phyloP scores from a whole-genome alignment of 2,329 filamentous ascomycete species.

The Trichophyton schoenleinii region DNA sequence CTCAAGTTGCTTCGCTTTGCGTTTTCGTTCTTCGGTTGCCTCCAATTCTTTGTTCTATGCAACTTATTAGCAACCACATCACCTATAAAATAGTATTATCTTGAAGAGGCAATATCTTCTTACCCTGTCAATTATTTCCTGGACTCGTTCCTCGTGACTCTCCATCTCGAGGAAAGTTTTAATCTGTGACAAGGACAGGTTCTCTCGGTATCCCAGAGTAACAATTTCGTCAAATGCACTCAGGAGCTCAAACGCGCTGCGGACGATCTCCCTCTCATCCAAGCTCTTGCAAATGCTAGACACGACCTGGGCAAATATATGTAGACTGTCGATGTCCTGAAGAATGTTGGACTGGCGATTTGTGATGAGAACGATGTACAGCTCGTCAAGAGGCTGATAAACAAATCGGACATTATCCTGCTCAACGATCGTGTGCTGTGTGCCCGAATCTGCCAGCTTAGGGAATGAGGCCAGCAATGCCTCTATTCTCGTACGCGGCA shows the following conservation, averaged over 20 bases:
- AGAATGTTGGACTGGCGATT: constrained; percentile 99
- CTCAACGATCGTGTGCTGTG: constrained; percentile 95
- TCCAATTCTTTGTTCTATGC: constrained; percentile 91
- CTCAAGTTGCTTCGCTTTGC: constrained; percentile 96
- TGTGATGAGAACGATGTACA: constrained; percentile 99
- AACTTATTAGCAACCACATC: constrained; percentile 16
- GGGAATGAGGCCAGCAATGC: constrained; percentile 93
- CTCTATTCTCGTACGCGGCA: constrained; percentile 92
- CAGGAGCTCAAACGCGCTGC: constrained; percentile 90
- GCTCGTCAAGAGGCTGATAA: constrained; percentile 95
- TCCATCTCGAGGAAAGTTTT: constrained; percentile 99
- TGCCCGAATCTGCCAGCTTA: constrained; percentile 89
- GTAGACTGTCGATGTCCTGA: constrained; percentile 96
- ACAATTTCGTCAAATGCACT: constrained; percentile 97
- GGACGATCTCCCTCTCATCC: constrained; percentile 88
- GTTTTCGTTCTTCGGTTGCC: constrained; percentile 93
- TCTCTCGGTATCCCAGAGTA: constrained; percentile 89
- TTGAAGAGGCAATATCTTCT: constrained; percentile 16
- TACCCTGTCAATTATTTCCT: constrained; percentile 91
- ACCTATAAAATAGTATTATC: background rate
- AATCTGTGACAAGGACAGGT: constrained; percentile 91
- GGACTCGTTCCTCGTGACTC: constrained; percentile 95
- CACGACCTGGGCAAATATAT: constrained; percentile 94
- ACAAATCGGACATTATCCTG: constrained; percentile 99
- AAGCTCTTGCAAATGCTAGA: constrained; percentile 91